Base-by-base conservation (phyloP, 345 rosid genomes). In the Melaleuca alternifolia region DNA sequence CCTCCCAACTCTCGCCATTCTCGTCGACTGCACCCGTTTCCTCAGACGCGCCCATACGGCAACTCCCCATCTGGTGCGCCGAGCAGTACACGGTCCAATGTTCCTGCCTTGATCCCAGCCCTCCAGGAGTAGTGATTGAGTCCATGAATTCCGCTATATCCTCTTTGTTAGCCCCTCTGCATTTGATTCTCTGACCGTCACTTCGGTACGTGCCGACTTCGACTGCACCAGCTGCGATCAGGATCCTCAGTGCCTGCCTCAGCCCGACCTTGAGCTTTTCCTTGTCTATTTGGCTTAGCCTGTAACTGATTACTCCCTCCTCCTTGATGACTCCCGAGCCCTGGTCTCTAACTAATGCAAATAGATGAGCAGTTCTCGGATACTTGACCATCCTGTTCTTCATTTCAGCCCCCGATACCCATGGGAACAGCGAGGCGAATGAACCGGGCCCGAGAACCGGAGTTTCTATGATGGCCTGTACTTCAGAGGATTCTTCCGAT, bases 51-150 rank as follows among this genome's bases (percentile, higher is more conserved):
- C 98, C 98, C 96, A 95, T 95, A 85, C 94, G 91, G 20, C 98
- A 95, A 84, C 98, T 93, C 79, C 97, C 96, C 92, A 97, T 92
- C 89, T 93, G 99, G 87, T 95, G 97, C 9, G 96, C 97, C 0
- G 97, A 89, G 33, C 88, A 50, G 37, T 89, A 93, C 52, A 86
- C 4, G 33, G 86, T 89, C 94, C 98, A 94, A 24, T 88, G 44
- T 84, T 92, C 92, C 4, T 89, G 93, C 87, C 75, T 86, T 0
- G 98, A 94, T 6, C 51, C 46, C 16, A 90, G 84, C 77, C 96
- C 98, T 30, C 93, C 90, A 0, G 88, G 86, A 1, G 85, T 37
- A 1, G 87, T 48, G 20, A 94, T 89, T 1, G 92, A 88, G 21
- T 89, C 90, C 87, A 94, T n/a, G 85, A 96, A 94, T 87, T 89